phyloP scores from a whole-genome alignment of 139 green algal genomes.

The Chlamydomonas eustigma region DNA sequence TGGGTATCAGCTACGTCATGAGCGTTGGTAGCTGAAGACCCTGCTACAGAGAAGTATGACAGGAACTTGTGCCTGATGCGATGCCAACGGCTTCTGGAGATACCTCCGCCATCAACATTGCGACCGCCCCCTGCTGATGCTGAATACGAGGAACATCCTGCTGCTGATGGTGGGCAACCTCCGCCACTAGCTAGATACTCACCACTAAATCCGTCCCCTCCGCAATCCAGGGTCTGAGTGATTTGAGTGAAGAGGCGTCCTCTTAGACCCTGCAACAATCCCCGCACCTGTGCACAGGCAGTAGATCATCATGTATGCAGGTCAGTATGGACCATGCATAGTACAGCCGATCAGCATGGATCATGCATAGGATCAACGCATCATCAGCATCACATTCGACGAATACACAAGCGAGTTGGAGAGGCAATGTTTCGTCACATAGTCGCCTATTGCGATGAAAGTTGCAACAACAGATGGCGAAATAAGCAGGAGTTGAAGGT shows the following conservation, averaged over 20 bases:
- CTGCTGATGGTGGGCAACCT: too few relatives aligned
- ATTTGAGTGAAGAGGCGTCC: constrained; percentile 43
- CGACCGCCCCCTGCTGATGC: constrained; percentile 9
- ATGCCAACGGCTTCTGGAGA: constrained; percentile 20
- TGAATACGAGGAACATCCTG: too few relatives aligned
- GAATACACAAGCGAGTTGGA: too few relatives aligned
- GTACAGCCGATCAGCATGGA: too few relatives aligned
- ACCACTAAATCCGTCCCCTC: background rate
- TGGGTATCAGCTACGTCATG: background rate
- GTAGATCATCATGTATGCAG: background rate
- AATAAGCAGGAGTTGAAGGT: too few relatives aligned
- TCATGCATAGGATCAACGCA: too few relatives aligned
- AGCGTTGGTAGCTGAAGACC: background rate
- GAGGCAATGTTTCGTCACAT: too few relatives aligned
- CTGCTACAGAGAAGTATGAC: constrained; percentile 36
- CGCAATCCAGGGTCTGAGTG: constrained; percentile 32
- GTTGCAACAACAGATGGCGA: too few relatives aligned
- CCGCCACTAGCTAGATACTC: background rate
- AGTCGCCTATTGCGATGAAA: too few relatives aligned
- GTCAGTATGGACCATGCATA: too few relatives aligned
- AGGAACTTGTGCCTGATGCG: constrained; percentile 40
- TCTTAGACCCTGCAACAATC: constrained; percentile 49
- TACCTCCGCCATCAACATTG: background rate
- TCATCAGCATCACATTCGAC: too few relatives aligned
- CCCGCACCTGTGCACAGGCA: constrained; percentile 45